Conservation (phyloP, 2,329 filamentous ascomycete genomes). For the Madurella fahalii region DNA sequence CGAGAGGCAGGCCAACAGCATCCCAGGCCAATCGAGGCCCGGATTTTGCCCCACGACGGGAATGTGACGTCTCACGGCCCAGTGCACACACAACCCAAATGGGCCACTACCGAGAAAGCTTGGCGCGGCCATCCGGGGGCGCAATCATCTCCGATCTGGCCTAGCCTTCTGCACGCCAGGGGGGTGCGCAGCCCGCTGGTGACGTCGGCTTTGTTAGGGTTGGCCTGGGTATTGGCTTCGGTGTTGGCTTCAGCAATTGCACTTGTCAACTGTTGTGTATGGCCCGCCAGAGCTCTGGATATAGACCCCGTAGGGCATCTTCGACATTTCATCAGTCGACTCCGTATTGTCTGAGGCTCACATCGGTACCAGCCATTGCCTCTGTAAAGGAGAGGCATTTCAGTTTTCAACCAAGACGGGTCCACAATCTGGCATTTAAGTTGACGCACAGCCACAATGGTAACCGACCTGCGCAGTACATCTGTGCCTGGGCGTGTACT, state of each 20-base stretch:
- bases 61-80: neutral
- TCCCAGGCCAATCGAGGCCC: neutral
- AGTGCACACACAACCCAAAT: neutral
- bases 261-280: too few relatives aligned
- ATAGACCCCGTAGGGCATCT: too few relatives aligned
- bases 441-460: constrained; percentile 4
- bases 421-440: too few relatives aligned
- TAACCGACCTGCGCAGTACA: too few relatives aligned
- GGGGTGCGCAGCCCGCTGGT: neutral
- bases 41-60: neutral
- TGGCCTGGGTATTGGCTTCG: too few relatives aligned
- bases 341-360: too few relatives aligned
- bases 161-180: neutral
- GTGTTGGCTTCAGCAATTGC: too few relatives aligned
- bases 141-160: neutral
- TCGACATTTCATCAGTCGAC: too few relatives aligned
- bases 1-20: too few relatives aligned
- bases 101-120: neutral
- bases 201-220: neutral
- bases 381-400: too few relatives aligned
- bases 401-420: too few relatives aligned
- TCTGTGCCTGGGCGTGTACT: neutral
- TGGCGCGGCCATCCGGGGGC: neutral
- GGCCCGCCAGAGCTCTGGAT: too few relatives aligned
- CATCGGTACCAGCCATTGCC: neutral